A percentile compares a stretch with the other conserved stretches of the same genome.
Conservation (phyloP, 306 rosid genomes). For the Trifolium pratense region DNA sequence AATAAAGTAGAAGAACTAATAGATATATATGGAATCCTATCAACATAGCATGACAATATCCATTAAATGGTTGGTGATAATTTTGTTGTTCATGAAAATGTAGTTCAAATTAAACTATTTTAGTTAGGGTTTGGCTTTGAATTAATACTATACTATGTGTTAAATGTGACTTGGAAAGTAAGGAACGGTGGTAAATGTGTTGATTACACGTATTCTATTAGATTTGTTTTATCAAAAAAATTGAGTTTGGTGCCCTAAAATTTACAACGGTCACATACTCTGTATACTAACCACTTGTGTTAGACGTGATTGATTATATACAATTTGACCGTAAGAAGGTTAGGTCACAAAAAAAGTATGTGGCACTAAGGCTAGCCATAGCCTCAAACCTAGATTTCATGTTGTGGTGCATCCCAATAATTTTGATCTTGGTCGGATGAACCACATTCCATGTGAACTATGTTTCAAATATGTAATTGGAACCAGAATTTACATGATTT, state of each 20-base stretch:
- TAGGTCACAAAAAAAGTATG: background rate
- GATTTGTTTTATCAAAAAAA: no score
- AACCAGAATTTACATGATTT: no score
- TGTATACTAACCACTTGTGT: no score
- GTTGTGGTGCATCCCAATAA: background rate
- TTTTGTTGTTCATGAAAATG: background rate
- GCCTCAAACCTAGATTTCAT: background rate
- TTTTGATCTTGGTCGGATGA: no score
- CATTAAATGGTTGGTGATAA: background rate
- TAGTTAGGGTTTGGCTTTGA: background rate
- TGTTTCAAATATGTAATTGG: background rate
- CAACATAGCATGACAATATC: background rate
- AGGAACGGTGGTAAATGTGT: no score
- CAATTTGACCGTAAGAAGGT: no score
- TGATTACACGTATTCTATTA: no score
- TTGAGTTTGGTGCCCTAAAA: no score
- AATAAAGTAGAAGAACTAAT: background rate
- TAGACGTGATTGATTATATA: no score
- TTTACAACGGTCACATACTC: background rate
- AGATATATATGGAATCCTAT: background rate
- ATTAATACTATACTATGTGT: background rate
- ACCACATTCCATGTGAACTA: background rate
- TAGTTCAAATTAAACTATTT: background rate
- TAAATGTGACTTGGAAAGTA: background rate
- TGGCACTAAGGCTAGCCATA: no score